phyloP scores from a whole-genome alignment of 495 filamentous ascomycete species.

The Hamigera avellanea region DNA sequence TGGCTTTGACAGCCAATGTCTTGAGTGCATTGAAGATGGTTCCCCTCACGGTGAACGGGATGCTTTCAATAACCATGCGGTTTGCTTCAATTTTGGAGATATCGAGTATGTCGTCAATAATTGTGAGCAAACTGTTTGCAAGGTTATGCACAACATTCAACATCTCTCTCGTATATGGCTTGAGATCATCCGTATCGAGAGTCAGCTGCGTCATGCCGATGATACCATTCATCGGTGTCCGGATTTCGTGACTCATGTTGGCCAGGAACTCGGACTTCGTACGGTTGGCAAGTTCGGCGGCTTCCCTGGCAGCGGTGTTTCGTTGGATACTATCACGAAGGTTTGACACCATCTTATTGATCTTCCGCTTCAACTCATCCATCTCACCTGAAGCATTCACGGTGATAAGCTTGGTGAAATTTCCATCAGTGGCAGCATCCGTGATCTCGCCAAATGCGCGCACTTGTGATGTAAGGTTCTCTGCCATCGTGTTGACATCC shows the following conservation, averaged over 20 bases:
- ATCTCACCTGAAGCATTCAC: conserved; percentile 98
- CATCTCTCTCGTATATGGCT: conserved; percentile 94
- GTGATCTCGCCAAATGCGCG: conserved; percentile 97
- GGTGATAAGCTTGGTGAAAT: conserved; percentile 96
- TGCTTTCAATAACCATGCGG: conserved; percentile 98
- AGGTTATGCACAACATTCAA: conserved; percentile 97
- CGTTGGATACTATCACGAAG: conserved; percentile 92
- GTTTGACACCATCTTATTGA: conserved; percentile 98
- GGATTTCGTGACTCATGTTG: conserved; percentile 99
- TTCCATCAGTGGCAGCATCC: conserved; percentile 89
- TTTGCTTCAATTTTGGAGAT: conserved; percentile 99
- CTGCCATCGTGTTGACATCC: conserved; percentile 97
- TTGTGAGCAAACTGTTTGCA: conserved; percentile 92
- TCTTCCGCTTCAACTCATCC: conserved; percentile 98
- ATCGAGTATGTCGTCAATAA: conserved; percentile 98
- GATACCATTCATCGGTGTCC: conserved; percentile 84
- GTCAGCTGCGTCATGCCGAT: conserved; percentile 97
- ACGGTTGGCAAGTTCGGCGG: conserved; percentile 92
- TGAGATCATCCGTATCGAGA: conserved; percentile 82
- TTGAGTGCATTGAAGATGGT: conserved; percentile 98
- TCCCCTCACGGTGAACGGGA: conserved; percentile 88
- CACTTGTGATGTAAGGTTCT: conserved; percentile 95
- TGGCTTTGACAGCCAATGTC: conserved; percentile 91
- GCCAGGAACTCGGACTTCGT: conserved; percentile 98
- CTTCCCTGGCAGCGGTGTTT: conserved; percentile 93